These are phyloP conservation scores for Phytophthora nicotianae DNA, from an alignment of 352 stramenopile genomes.

Conservation along the genomic window DNA sequence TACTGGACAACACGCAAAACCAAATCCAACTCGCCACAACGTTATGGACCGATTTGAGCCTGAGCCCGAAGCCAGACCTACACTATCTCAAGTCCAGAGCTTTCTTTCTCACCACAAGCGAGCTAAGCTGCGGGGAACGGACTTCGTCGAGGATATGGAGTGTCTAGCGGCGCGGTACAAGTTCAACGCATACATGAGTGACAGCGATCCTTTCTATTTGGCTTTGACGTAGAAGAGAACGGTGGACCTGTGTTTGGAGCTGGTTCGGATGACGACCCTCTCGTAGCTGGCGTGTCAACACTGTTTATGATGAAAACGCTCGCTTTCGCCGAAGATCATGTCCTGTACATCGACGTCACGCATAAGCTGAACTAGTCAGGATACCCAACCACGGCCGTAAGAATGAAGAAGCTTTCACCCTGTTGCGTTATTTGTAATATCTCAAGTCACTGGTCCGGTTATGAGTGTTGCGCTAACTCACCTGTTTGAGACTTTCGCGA, in stretches of 20 bases:
- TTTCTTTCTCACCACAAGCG: conserved; percentile 4
- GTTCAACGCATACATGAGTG: background rate
- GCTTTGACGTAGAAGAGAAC: background rate
- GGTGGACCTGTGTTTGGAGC: conserved; percentile 3
- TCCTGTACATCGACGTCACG: conserved; percentile 7
- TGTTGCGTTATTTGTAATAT: background rate
- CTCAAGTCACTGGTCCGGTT: background rate
- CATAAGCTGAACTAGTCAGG: conserved; percentile 13
- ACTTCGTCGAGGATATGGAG: conserved; percentile 12
- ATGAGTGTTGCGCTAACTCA: background rate
- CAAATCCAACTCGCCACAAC: conserved; percentile 4
- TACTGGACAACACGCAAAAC: conserved; percentile 1
- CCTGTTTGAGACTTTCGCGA: background rate
- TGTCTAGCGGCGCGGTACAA: background rate
- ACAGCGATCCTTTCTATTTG: background rate
- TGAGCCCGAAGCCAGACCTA: background rate
- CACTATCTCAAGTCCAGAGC: background rate
- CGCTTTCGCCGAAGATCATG: background rate
- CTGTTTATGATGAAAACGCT: background rate
- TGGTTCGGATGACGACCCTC: background rate
- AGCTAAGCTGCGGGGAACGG: background rate
- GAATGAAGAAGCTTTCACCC: background rate
- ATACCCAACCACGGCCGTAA: conserved; percentile 1
- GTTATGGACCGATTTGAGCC: conserved; percentile 8
- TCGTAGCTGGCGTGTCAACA: conserved; percentile 9